Conservation (phyloP, 1,139 yeast genomes). For the Debaryomyces robertsiae region DNA sequence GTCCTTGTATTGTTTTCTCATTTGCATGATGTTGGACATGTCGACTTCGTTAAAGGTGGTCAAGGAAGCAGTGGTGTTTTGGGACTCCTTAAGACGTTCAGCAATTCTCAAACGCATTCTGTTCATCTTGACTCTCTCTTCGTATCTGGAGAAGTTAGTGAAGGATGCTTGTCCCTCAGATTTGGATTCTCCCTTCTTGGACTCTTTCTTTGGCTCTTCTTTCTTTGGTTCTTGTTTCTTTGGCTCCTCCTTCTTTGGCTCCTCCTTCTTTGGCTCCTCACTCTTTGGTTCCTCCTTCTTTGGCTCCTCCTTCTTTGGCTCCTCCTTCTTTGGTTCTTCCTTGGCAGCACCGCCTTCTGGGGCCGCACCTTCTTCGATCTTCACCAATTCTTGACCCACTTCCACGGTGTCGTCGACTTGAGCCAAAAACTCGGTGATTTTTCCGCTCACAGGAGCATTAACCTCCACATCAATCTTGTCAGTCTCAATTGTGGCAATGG, state of each 20-base stretch:
- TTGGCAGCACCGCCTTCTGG: conserved; percentile 64
- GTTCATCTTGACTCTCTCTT: conserved; percentile 96
- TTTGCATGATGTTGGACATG: conserved; percentile 88
- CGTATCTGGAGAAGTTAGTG: conserved; percentile 76
- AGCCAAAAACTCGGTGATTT: conserved; percentile 80
- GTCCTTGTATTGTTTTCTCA: conserved; percentile 96
- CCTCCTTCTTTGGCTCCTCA: conserved; percentile 30
- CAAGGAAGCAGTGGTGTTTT: conserved; percentile 97
- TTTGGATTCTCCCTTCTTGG: conserved; percentile 27
- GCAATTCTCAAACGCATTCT: conserved; percentile 99
- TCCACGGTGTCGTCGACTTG: conserved; percentile 90
- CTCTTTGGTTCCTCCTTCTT: conserved; percentile 28
- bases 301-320: conserved; percentile 28
- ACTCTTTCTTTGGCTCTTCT: conserved; percentile 26
- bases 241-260: conserved; percentile 28
- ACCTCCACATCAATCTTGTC: conserved; percentile 98
- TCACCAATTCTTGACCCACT: conserved; percentile 91
- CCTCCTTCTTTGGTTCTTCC: conserved; percentile 28
- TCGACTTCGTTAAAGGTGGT: conserved; percentile 98
- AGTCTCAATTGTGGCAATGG: conserved; percentile 95
- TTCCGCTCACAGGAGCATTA: conserved; percentile 92
- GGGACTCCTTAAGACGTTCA: conserved; percentile 98
- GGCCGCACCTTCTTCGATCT: conserved; percentile 87
- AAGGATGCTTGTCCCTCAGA: conserved; percentile 44
- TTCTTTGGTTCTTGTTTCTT: conserved; percentile 24